These are phyloP conservation scores for Parathielavia hyrcaniae DNA, from an alignment of 495 filamentous ascomycete genomes.

Conservation along the genomic window DNA sequence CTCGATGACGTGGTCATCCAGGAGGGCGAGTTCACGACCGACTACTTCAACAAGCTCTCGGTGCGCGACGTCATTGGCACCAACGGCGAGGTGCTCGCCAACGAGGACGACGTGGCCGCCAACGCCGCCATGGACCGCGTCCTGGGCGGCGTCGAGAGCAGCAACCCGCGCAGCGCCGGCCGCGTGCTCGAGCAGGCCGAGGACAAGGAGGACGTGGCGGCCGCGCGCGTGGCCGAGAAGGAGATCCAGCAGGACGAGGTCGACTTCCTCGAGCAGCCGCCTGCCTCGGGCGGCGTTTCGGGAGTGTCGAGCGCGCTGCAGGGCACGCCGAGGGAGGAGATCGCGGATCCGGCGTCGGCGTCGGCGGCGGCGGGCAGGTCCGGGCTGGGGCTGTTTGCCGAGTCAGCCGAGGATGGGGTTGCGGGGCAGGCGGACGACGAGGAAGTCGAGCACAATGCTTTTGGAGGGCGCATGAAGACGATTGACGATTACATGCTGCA, in stretches of 20 bases:
- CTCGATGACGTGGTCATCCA: constrained; percentile 97
- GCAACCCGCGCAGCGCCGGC: constrained; percentile 41
- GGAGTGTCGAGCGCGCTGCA: constrained; percentile 40
- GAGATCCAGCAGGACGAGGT: constrained; percentile 84
- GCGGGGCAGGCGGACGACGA: constrained; percentile 35
- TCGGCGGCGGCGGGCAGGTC: constrained; percentile 27
- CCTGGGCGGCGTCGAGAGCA: constrained; percentile 54
- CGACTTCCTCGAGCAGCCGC: constrained; percentile 79
- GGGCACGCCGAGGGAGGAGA: constrained; percentile 46
- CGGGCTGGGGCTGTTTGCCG: constrained; percentile 38
- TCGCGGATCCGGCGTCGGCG: constrained; percentile 16
- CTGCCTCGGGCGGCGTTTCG: constrained; percentile 41
- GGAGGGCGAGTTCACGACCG: constrained; percentile 96
- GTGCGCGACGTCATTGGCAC: constrained; percentile 63
- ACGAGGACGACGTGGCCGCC: constrained; percentile 58
- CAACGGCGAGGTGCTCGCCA: constrained; percentile 48
- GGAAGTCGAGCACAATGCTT: constrained; percentile 50
- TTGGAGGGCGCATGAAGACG: constrained; percentile 49
- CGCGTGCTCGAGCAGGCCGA: constrained; percentile 81
- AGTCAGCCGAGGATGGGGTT: constrained; percentile 29
- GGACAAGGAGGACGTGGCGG: constrained; percentile 83
- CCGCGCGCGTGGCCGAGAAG: constrained; percentile 80
- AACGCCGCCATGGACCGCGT: constrained; percentile 83
- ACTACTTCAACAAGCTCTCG: constrained; percentile 82
- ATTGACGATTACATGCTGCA: constrained; percentile 84